Evolutionary conservation across 2,329 filamentous ascomycete species (phyloP).

Genomic region (Monascus ruber): DNA sequence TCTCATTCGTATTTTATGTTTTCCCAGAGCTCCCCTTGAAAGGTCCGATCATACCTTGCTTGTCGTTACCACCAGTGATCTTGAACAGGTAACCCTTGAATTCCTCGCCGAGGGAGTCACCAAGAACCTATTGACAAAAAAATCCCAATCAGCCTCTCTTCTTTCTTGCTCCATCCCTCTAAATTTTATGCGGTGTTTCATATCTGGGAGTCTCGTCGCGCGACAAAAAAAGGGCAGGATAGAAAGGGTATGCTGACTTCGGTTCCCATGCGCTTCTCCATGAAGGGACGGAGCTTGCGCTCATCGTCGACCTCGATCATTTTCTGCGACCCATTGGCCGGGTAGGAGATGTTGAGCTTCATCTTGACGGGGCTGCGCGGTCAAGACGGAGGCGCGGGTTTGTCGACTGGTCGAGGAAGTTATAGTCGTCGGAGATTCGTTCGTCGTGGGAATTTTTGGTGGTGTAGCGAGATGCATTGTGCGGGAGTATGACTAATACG

Average conservation of each 20-base stretch:
- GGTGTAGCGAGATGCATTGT: slow-evolving; percentile 30
- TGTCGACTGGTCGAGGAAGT: slow-evolving; percentile 30
- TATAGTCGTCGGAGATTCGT: slow-evolving; percentile 25
- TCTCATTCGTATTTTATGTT: not conserved
- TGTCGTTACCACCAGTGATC: slow-evolving; percentile 99
- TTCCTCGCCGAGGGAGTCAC: slow-evolving; percentile 93
- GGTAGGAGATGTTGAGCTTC: slow-evolving; percentile 77
- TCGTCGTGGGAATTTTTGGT: slow-evolving; percentile 28
- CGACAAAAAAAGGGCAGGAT: slow-evolving; percentile 4
- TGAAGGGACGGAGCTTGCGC: slow-evolving; percentile 96
- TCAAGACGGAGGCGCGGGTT: slow-evolving; percentile 37
- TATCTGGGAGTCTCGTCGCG: slow-evolving; percentile 4
- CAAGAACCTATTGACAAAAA: slow-evolving; percentile 54
- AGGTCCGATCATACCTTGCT: slow-evolving; percentile 57
- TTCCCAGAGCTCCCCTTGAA: not conserved
- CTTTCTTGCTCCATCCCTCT: slow-evolving; percentile 2
- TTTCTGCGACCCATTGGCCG: slow-evolving; percentile 99
- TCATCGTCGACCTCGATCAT: slow-evolving; percentile 99
- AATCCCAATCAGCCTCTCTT: slow-evolving; percentile 22
- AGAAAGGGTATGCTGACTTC: slow-evolving; percentile 30
- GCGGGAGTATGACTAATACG: slow-evolving; percentile 26
- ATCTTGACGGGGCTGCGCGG: slow-evolving; percentile 48
- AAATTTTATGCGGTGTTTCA: slow-evolving; percentile 3
- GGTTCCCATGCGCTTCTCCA: slow-evolving; percentile 81
- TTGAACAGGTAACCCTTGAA: slow-evolving; percentile 99